Percentiles rank a stretch among this genome's conserved stretches.
These are phyloP conservation scores for Aspergillus fumigatiaffinis DNA, from an alignment of 2,329 filamentous ascomycete species.

Conservation along the genomic window DNA sequence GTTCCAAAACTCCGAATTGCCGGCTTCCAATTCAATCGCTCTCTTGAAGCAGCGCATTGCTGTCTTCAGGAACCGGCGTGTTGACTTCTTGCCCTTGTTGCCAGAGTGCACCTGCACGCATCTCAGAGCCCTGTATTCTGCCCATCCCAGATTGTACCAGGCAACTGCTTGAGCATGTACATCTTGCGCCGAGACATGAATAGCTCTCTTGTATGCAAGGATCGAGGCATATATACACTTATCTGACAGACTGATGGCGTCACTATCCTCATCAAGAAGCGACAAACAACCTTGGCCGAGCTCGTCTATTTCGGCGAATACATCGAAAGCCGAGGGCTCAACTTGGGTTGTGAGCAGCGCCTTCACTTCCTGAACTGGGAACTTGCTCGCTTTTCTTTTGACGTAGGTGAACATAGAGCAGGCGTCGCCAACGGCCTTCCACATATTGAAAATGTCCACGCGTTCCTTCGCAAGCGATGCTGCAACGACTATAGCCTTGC, in stretches of 20 bases:
- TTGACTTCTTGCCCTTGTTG: slow-evolving; percentile 48
- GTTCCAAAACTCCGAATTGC: slow-evolving; percentile 97
- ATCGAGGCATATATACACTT: slow-evolving; percentile 68
- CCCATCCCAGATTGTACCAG: slow-evolving; percentile 95
- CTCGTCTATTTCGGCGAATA: slow-evolving; percentile 67
- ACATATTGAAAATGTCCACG: slow-evolving; percentile 80
- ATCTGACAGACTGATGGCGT: slow-evolving; percentile 36
- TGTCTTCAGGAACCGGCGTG: slow-evolving; percentile 67
- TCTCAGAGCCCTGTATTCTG: slow-evolving; percentile 75
- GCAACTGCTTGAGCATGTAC: slow-evolving; percentile 88
- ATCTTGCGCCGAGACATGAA: slow-evolving; percentile 69
- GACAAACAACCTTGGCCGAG: slow-evolving; percentile 44
- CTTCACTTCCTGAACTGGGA: slow-evolving; percentile 57
- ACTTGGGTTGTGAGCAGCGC: slow-evolving; percentile 55
- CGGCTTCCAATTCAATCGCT: slow-evolving; percentile 90
- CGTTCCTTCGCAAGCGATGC: slow-evolving; percentile 57
- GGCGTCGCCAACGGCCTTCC: slow-evolving; percentile 88
- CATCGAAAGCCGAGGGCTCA: slow-evolving; percentile 51
- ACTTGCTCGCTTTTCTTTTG: slow-evolving; percentile 60
- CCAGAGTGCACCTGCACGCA: slow-evolving; percentile 50
- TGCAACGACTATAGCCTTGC: slow-evolving; percentile 66
- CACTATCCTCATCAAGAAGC: slow-evolving; percentile 28
- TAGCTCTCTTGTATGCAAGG: slow-evolving; percentile 80
- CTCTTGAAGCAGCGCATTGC: slow-evolving; percentile 89
- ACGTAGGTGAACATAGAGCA: slow-evolving; percentile 79